Base-by-base conservation (phyloP, 2,329 filamentous ascomycete species). In the Paraphoma sp. region DNA sequence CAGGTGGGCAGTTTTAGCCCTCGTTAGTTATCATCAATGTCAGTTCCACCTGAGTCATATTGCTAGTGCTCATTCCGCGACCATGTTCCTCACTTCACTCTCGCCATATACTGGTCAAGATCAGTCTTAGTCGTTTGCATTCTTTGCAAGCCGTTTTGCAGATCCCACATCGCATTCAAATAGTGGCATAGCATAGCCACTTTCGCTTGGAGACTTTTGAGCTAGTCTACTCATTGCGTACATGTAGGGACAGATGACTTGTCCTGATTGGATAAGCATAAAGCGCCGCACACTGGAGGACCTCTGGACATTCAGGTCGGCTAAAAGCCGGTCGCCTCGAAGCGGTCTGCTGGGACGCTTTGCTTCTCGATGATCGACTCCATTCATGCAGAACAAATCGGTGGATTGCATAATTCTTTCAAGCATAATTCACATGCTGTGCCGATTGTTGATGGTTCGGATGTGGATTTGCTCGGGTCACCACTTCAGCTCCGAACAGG, bases 381-480 rank as follows among this genome's bases (percentile, higher is more conserved):
- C 5, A 23, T 23, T 23, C 23, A 5, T 23, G 23, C 23, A 23
- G 23, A 23, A 23, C 23, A 23, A 23, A 23, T 23, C 23, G 23
- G 23, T 23, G 23, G 23, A 23, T 23, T 23, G 23, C 23, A 23
- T 23, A 23, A 23, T 14, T 36, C 33, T 36, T 14, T 36, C 33
- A 36, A 36, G 33, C 33, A 36, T 36, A 14, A 10, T 10, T 36
- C 33, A 36, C 33, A 3, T 36, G 33, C 33, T 10, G 10, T 36
- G 33, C 33, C 7, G 33, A 14, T 36, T 29, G 44, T 51, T 16
- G 38, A 31, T 42, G 18, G 45, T 48, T 40, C 43, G 29, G 18
- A 41, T 40, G 33, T 44, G 44, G 40, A 41, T 29, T 48, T 56
- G 48, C 53, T 51, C 47, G 42, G 45, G 30, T 44, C 47, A 45